A percentile compares a stretch with the other conserved stretches of the same genome.
These are phyloP conservation scores for Rhizophora apiculata DNA, from an alignment of 345 rosid genomes.

Conservation along the genomic window DNA sequence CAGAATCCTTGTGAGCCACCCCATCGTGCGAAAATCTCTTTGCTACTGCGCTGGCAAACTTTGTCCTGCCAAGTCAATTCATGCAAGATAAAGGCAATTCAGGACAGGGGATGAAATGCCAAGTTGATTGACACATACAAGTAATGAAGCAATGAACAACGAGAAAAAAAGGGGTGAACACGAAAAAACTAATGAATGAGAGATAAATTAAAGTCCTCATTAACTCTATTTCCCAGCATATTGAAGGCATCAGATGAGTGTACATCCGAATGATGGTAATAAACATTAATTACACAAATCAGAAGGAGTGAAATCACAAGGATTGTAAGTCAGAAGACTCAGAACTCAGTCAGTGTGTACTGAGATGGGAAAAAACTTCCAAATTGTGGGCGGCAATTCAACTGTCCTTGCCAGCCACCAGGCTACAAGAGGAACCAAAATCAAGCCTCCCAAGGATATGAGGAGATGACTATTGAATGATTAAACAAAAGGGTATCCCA, in stretches of 20 bases:
- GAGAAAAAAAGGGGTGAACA: not conserved
- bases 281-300: not conserved
- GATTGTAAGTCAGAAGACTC: not conserved
- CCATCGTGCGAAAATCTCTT: constrained; percentile 45
- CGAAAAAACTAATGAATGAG: not conserved
- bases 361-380: not conserved
- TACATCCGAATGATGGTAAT: constrained; percentile 2
- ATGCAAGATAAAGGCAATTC: constrained; percentile 17
- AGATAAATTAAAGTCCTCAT: not conserved
- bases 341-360: not conserved
- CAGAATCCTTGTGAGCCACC: constrained; percentile 77
- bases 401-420: constrained; percentile 6
- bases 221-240: not conserved
- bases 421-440: constrained; percentile 2
- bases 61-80: constrained; percentile 33
- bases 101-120: constrained; percentile 9
- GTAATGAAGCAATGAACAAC: not conserved
- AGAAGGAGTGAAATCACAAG: too few relatives aligned
- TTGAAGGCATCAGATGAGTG: not conserved
- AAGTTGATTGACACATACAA: not conserved
- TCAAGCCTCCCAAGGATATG: constrained; percentile 4
- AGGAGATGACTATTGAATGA: constrained; percentile 7
- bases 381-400: not conserved
- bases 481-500: constrained; percentile 6
- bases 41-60: constrained; percentile 20